Evolutionary conservation across 768 basidiomycete species (phyloP).

Genomic region (Macrolepiota albuminosa): DNA sequence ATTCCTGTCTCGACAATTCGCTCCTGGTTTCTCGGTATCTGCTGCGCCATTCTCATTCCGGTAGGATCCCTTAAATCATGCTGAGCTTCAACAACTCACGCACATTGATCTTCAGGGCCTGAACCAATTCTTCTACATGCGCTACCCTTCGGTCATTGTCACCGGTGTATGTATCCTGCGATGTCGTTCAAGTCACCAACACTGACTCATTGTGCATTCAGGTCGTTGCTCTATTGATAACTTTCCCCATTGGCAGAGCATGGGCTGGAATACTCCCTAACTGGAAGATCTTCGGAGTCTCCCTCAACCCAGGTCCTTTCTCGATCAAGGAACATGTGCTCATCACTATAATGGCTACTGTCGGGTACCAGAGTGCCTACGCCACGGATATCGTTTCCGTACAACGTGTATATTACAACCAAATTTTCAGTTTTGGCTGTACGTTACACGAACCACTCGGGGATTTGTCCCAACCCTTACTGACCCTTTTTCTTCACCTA

Average conservation of each 20-base stretch:
- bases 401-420: slow-evolving; percentile 68
- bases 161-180: slow-evolving; percentile 31
- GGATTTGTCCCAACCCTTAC: background rate
- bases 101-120: slow-evolving; percentile 31
- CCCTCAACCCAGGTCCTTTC: slow-evolving; percentile 66
- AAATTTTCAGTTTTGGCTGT: slow-evolving; percentile 56
- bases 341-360: slow-evolving; percentile 46
- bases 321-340: slow-evolving; percentile 72
- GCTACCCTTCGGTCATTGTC: slow-evolving; percentile 64
- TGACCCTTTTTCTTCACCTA: slow-evolving; percentile 14
- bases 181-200: background rate
- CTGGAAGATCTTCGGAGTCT: slow-evolving; percentile 44
- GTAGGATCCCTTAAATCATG: slow-evolving; percentile 19
- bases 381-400: slow-evolving; percentile 77
- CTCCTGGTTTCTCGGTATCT: slow-evolving; percentile 67
- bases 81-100: background rate
- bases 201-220: slow-evolving; percentile 15
- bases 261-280: slow-evolving; percentile 55
- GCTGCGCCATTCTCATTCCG: slow-evolving; percentile 61
- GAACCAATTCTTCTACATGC: slow-evolving; percentile 78
- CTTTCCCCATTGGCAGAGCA: slow-evolving; percentile 58
- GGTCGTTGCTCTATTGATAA: slow-evolving; percentile 65
- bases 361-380: slow-evolving; percentile 51
- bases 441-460: slow-evolving; percentile 17
- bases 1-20: slow-evolving; percentile 62